Base-by-base conservation (phyloP, 78 protist genomes). In the Polysphondylium violaceum region DNA sequence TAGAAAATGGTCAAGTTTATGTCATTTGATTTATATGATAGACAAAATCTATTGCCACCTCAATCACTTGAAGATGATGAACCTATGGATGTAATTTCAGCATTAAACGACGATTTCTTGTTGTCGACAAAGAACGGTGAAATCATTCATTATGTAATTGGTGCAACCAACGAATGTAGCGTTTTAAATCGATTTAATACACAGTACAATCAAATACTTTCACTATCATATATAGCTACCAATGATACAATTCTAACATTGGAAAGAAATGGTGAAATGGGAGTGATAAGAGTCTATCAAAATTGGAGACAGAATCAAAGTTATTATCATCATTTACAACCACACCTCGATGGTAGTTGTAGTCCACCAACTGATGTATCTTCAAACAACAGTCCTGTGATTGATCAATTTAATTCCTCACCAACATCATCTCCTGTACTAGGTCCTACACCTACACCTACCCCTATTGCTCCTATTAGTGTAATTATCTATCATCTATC, bases 251-350 rank as follows among this genome's bases (percentile, higher is more conserved):
- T 83, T 44, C 27, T 83, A 33, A 83, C 91, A n/a, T 43, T 83
- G 27, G 91, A 83, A 40, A 69, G 43, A 55, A 79, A 83, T 25
- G 63, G 55, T 2, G 91, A 83, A 8, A 83, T 83, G 12, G 35
- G 63, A 23, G 91, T 83, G 23, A 79, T 83, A n/a, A 56, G 77
- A 61, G 8, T 83, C 64, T 83, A 83, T 35, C 91, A 83, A 56
- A 83, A 83, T 44, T 83, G 91, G 91, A 40, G 91, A 69, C 79
- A 68, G 76, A 83, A 83, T 58, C 91, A 83, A 58, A 27, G n/a
- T 40, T 73, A 53, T 35, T n/a, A n/a, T n/a, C n/a, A n/a, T n/a
- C n/a, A n/a, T n/a, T 51, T 44, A 29, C 29, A 43, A 25, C 36
- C 47, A 25, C 55, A 38, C 23, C 40, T 69, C 2, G 61, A 31